Base-by-base conservation (phyloP, 2,329 filamentous ascomycete species). In the Diaporthe humulicola region DNA sequence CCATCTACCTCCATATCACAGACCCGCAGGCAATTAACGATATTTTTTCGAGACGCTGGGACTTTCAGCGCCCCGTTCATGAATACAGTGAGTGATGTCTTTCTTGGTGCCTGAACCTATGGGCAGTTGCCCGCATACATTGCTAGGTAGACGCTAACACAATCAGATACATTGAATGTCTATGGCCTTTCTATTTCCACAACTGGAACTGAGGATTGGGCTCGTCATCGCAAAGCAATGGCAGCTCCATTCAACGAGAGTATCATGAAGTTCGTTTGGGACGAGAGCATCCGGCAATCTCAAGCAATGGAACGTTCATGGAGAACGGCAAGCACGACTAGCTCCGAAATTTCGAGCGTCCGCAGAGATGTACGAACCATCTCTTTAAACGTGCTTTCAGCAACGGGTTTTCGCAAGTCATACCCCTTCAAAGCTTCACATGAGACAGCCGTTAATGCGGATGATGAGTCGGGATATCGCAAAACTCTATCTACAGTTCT, bases 261-360 rank as follows among this genome's bases (percentile, higher is more conserved):
- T 17, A 61, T 61, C 25, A 61, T 61, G 58, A 61, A 61, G 17
- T 61, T 45, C 12, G 58, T 45, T n/a, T 61, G 58, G 58, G 38
- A 61, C 15, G 58, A 61, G 38, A 8, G 36, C n/a, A 10, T 61
- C 25, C 58, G 38, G 4, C 58, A 61, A 22, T 45, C 58, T 4
- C n/a, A 61, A 28, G 58, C 58, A 15, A 61, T 45, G 58, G 58
- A n/a, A 19, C 58, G 15, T 42, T 25, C 38, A 9, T 61, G 58
- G 58, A 61, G 38, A 15, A 22, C 22, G 14, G 38, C 38, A 19
- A 58, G 25, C 52, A 54, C 25, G 25, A 5, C 19, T 60, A 3
- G n/a, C 33, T 58, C 56, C 17, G 58, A 61, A 10, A 61, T 45
- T 15, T 38, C 58, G 42, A 61, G 58, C 38, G 38, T 61, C 10